Evolutionary conservation across 2,329 filamentous ascomycete genomes (phyloP).

Genomic region (Cyphellophora europaea): DNA sequence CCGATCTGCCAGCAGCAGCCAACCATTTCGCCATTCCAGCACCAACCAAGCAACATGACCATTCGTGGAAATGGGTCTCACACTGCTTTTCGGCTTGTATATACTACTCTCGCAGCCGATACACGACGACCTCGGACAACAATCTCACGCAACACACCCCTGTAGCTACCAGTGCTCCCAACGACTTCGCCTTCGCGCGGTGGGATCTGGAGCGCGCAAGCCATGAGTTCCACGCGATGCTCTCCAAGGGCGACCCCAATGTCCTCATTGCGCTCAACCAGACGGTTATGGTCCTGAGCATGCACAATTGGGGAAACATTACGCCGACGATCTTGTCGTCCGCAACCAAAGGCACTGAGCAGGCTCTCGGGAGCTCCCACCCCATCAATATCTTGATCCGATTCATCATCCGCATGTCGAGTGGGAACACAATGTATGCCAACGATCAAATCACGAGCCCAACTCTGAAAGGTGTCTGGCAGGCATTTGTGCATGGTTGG

Average conservation of each 20-base stretch:
- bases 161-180: neutral
- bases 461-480: slow-evolving; percentile 5
- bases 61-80: slow-evolving; percentile 18
- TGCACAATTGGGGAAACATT: slow-evolving; percentile 17
- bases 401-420: slow-evolving; percentile 4
- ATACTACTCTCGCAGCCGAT: slow-evolving; percentile 8
- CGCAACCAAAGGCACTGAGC: slow-evolving; percentile 9
- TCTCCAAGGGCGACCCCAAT: slow-evolving; percentile 15
- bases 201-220: slow-evolving; percentile 12
- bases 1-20: slow-evolving; percentile 4
- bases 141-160: neutral
- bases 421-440: neutral
- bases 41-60: slow-evolving; percentile 15
- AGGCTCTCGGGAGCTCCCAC: slow-evolving; percentile 10
- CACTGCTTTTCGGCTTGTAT: slow-evolving; percentile 20
- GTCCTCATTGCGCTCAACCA: slow-evolving; percentile 14
- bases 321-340: slow-evolving; percentile 12
- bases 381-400: slow-evolving; percentile 12
- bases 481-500: neutral
- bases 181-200: neutral
- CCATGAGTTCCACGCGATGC: slow-evolving; percentile 14
- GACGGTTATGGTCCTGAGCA: slow-evolving; percentile 15
- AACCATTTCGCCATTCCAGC: slow-evolving; percentile 11
- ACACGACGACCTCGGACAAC: neutral
- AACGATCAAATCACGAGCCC: slow-evolving; percentile 11